A percentile compares a stretch with the other conserved stretches of the same genome.
phyloP scores from a whole-genome alignment of 2,329 filamentous ascomycete genomes.

The Pseudopyrenochaeta lycopersici region DNA sequence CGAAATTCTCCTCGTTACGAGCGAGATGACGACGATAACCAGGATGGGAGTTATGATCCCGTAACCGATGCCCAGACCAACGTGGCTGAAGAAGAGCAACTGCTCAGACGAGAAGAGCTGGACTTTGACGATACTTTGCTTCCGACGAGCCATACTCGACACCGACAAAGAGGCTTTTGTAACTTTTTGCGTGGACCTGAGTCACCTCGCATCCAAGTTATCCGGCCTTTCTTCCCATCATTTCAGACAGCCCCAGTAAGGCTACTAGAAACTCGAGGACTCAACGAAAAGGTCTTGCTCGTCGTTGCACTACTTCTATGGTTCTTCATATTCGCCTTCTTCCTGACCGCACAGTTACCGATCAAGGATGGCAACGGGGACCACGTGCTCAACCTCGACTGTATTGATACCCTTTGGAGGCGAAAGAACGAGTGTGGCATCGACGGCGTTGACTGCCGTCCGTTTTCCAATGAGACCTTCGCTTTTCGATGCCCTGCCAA shows the following conservation, averaged over 20 bases:
- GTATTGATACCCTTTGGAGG: conserved; percentile 74
- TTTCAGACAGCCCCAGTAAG: conserved; percentile 71
- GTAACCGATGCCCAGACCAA: conserved; percentile 10
- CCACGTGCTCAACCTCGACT: conserved; percentile 72
- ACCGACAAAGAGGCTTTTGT: conserved; percentile 11
- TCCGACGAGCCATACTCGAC: not conserved
- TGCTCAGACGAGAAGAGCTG: conserved; percentile 35
- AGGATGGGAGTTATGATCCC: conserved; percentile 16
- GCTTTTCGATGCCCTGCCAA: conserved; percentile 78
- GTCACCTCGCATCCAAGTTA: conserved; percentile 53
- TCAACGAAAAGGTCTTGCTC: conserved; percentile 63
- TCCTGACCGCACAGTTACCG: conserved; percentile 69
- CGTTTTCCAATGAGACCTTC: conserved; percentile 74
- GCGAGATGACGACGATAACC: not conserved
- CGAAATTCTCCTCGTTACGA: not conserved
- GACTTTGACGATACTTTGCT: conserved; percentile 32
- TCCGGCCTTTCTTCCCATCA: conserved; percentile 65
- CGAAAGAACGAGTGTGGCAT: conserved; percentile 76
- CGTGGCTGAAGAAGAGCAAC: conserved; percentile 40
- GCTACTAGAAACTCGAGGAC: conserved; percentile 59
- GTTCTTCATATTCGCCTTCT: conserved; percentile 71
- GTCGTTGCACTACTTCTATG: conserved; percentile 68
- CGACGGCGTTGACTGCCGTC: conserved; percentile 77
- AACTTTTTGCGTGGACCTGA: conserved; percentile 55
- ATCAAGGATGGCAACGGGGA: conserved; percentile 68